Base-by-base conservation (phyloP, 345 rosid genomes). In the Hibiscus trionum region DNA sequence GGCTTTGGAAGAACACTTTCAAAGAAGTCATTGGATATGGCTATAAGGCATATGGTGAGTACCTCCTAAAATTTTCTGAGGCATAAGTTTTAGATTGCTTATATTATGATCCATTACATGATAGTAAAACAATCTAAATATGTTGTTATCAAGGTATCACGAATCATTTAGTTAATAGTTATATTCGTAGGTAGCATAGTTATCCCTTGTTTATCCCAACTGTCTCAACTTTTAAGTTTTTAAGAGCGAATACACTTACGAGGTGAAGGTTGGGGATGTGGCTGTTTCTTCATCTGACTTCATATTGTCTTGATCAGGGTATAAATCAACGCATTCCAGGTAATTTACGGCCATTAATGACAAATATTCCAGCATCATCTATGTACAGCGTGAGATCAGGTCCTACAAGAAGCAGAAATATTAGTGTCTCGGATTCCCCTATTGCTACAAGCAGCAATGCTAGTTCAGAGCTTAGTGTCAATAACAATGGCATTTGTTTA, bases 21-120 rank as follows among this genome's bases (percentile, higher is more conserved):
- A 52, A 95, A 95, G 91, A 95, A 95, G 73, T 95, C 99, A 12
- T 80, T 95, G 81, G 99, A 95, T 75, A 95, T 95, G 99, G 98
- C 99, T 37, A 90, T 95, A 52, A 83, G 99, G 72, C 99, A 95
- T 70, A 95, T 95, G 99, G 99, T 95, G 73, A 66, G 96, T 72
- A 52, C 66, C 39, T 52, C 57, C 26, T 65, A n/a, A 52, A 59
- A 16, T 19, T 63, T 31, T 19, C 4, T 15, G 8, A n/a, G 24
- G 27, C 9, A 37, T 49, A 16, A 59, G 16, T 70, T 58, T 19
- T 71, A 33, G 12, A 29, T 12, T n/a, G 19, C 37, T 56, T 61
- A 42, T 69, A 66, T 17, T 72, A 50, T 69, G 61, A 33, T 33
- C 37, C 37, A 33, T 33, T 33, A 24, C 69, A 16, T 31, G 49